phyloP scores from a whole-genome alignment of 805 yeast genomes.

The Hanseniaspora thailandica region DNA sequence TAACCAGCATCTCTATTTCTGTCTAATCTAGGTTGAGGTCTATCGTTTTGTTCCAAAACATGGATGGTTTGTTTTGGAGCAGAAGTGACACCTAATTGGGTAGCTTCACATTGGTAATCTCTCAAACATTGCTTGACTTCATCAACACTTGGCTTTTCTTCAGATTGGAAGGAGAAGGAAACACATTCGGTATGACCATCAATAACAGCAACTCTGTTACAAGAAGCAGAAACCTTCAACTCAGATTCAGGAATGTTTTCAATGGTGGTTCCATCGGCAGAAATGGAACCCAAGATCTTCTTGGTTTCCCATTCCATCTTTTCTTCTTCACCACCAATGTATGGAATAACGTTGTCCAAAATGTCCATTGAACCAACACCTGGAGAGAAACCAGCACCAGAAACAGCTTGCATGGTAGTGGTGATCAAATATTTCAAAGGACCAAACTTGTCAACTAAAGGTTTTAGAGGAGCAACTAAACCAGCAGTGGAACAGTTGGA shows the following conservation, averaged over 20 bases:
- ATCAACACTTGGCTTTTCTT: conserved; percentile 67
- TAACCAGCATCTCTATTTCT: conserved; percentile 88
- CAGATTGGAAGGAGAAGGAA: conserved; percentile 65
- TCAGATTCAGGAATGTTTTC: conserved; percentile 52
- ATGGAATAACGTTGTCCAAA: conserved; percentile 88
- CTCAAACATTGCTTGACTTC: conserved; percentile 58
- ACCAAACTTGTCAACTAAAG: conserved; percentile 81
- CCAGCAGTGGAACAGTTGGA: conserved; percentile 99
- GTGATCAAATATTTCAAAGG: conserved; percentile 79
- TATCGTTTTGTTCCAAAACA: conserved; percentile 76
- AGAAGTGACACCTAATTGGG: conserved; percentile 66
- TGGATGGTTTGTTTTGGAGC: conserved; percentile 91
- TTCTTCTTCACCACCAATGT: conserved; percentile 92
- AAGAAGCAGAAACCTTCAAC: conserved; percentile 83
- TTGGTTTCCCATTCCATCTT: conserved; percentile 97
- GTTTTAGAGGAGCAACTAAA: conserved; percentile 88
- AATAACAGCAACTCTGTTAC: conserved; percentile 91
- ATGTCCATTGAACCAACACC: conserved; percentile 94
- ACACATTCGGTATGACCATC: conserved; percentile 98
- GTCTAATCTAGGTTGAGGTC: conserved; percentile 97
- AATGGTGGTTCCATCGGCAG: conserved; percentile 43
- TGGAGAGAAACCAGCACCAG: conserved; percentile 97
- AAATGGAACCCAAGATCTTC: conserved; percentile 68
- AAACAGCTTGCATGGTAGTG: conserved; percentile 91
- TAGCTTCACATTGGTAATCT: conserved; percentile 75